Evolutionary conservation across 352 stramenopile genomes (phyloP).

Genomic region (Thalassiosira tumida): DNA sequence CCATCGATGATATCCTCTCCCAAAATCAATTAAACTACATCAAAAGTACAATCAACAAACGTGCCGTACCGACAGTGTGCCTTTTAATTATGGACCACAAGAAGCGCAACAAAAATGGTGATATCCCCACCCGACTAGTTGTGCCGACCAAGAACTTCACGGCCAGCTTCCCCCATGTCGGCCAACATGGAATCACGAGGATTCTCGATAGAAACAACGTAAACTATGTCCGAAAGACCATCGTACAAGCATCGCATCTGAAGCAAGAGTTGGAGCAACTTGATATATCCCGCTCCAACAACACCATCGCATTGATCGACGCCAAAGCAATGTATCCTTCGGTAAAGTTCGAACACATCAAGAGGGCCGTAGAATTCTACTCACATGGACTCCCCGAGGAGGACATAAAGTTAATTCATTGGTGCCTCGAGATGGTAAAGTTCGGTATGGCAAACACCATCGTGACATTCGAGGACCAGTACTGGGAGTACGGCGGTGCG

Average conservation of each 20-base stretch:
- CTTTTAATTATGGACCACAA: constrained; percentile 59
- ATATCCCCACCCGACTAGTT: constrained; percentile 21
- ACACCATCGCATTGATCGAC: background rate
- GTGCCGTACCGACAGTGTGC: constrained; percentile 17
- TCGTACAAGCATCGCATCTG: constrained; percentile 21
- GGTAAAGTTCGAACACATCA: background rate
- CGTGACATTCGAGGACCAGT: constrained; percentile 4
- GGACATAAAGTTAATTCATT: background rate
- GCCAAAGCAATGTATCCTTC: constrained; percentile 11
- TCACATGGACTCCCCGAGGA: background rate
- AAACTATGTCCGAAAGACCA: constrained; percentile 33
- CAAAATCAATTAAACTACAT: constrained; percentile 50
- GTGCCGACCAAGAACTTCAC: constrained; percentile 33
- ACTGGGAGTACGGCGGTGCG: background rate
- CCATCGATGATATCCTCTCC: background rate
- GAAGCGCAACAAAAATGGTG: constrained; percentile 17
- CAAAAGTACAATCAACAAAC: constrained; percentile 36
- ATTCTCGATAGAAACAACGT: constrained; percentile 25
- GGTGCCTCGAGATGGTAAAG: constrained; percentile 19
- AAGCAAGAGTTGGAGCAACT: background rate
- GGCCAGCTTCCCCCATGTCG: background rate
- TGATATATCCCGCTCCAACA: background rate
- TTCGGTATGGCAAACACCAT: constrained; percentile 53
- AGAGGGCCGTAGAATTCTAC: background rate
- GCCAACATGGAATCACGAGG: background rate